A percentile compares a stretch with the other conserved stretches of the same genome.
phyloP scores from a whole-genome alignment of 1,284 basidiomycete species.

The Tremellales sp. region DNA sequence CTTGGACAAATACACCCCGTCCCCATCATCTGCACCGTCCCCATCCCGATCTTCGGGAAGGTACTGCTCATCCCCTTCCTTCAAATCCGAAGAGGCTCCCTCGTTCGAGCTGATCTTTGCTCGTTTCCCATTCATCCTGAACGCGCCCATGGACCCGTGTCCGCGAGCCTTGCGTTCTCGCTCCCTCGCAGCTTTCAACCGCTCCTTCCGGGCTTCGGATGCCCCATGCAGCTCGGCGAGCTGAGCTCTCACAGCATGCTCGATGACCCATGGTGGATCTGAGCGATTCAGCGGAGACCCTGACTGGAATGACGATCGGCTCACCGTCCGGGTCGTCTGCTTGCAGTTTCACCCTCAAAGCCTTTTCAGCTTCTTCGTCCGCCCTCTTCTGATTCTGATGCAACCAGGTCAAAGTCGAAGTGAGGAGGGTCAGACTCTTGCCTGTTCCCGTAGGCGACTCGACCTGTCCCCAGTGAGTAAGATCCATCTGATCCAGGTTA shows the following conservation, averaged over 20 bases:
- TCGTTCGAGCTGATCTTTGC: conserved; percentile 52
- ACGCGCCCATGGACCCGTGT: conserved; percentile 10
- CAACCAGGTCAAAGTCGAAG: conserved; percentile 75
- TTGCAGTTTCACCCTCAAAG: conserved; percentile 26
- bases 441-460: conserved; percentile 88
- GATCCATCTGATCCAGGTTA: neutral
- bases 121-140: conserved; percentile 15
- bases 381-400: conserved; percentile 45
- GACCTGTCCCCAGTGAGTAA: conserved; percentile 42
- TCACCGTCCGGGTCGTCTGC: conserved; percentile 40
- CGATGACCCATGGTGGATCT: conserved; percentile 76
- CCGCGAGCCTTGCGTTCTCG: conserved; percentile 57
- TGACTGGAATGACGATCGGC: conserved; percentile 1
- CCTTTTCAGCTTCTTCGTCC: conserved; percentile 21
- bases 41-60: conserved; percentile 56
- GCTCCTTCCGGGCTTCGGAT: conserved; percentile 61
- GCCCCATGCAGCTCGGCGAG: conserved; percentile 62
- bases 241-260: conserved; percentile 65
- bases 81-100: conserved; percentile 48
- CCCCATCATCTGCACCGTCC: conserved; percentile 51
- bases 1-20: conserved; percentile 61
- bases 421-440: conserved; percentile 79
- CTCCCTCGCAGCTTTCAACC: conserved; percentile 60
- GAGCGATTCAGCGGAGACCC: neutral
- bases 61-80: conserved; percentile 56